Evolutionary conservation across 495 filamentous ascomycete genomes (phyloP), one percentile per base, ranked within the genome.

Genomic region (Podospora appendiculata): DNA sequence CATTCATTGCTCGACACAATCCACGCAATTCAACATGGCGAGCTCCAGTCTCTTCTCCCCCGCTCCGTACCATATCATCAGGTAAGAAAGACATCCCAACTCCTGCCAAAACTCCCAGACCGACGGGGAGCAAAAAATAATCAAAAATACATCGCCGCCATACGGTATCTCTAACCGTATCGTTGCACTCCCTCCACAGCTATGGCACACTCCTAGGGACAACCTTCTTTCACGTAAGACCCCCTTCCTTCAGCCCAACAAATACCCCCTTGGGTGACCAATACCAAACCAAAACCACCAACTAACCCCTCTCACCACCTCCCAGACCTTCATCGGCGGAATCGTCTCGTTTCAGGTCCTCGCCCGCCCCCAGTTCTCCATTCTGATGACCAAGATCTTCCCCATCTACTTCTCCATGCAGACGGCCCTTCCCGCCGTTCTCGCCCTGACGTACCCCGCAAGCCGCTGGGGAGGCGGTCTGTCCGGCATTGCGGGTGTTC

Each of bases 361-460:
- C 45, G 76, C 88, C 9, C 83, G 88, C 9, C 81, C 88, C 0
- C 83, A 90, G 63, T 97, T 97, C 71, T 75, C 82, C 6, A 74
- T 79, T 36, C 76, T 97, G 25, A 92, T 95, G 70, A 70, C 79
- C 35, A 78, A 78, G 58, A 81, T 89, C 60, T 92, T 94, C 70
- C 92, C 92, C 18, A 68, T 85, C 58, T 97, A 92, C 73, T 96
- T 96, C 68, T 72, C 79, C 19, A 67, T 96, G 41, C 91, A 96
- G 73, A 81, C 87, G 4, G 76, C 79, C 6, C 73, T 89, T 3
- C 87, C 92, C 7, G 65, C 82, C 12, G 58, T 89, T 16, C 71
- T 96, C 8, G 84, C 86, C n/a, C 63, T 94, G 49, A 96, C 92
- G 35, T 91, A 86, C 61, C 88, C 88, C 41, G 76, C 73, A n/a